Conservation (phyloP, 495 filamentous ascomycete species). For the Lasiosphaeris hirsuta region DNA sequence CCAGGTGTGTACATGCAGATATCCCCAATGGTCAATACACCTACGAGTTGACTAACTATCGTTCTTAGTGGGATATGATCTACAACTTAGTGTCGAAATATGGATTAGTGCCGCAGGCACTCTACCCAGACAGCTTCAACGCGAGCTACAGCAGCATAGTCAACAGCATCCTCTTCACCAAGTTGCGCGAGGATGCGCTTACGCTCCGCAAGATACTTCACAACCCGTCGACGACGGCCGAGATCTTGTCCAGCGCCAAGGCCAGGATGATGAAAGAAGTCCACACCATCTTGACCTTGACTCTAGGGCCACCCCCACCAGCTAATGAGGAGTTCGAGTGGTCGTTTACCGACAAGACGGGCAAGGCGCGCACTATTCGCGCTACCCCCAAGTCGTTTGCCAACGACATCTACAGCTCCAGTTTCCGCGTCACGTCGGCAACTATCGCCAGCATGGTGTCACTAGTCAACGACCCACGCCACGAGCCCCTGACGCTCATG, state of each 20-base stretch:
- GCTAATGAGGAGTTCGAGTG: slow-evolving; percentile 67
- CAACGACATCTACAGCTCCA: slow-evolving; percentile 46
- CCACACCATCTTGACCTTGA: slow-evolving; percentile 71
- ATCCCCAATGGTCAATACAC: background rate
- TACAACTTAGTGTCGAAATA: slow-evolving; percentile 84
- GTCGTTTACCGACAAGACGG: slow-evolving; percentile 69
- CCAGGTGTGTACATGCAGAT: slow-evolving; percentile 38
- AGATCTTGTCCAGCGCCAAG: slow-evolving; percentile 51
- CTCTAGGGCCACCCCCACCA: slow-evolving; percentile 71
- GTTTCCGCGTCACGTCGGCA: slow-evolving; percentile 48
- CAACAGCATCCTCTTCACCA: slow-evolving; percentile 74
- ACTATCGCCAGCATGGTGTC: slow-evolving; percentile 63
- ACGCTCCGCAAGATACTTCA: slow-evolving; percentile 54
- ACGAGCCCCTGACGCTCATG: slow-evolving; percentile 64
- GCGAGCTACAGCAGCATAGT: slow-evolving; percentile 65
- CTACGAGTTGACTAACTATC: background rate
- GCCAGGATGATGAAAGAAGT: slow-evolving; percentile 73
- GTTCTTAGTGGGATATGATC: slow-evolving; percentile 73
- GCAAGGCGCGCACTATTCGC: slow-evolving; percentile 54
- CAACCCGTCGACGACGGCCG: slow-evolving; percentile 22
- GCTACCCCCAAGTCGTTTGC: slow-evolving; percentile 67
- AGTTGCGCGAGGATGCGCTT: slow-evolving; percentile 80
- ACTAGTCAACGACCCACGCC: slow-evolving; percentile 79
- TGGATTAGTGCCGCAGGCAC: slow-evolving; percentile 70
- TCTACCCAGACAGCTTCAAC: slow-evolving; percentile 79